These are phyloP conservation scores for Trichoderma pleuroti DNA, from an alignment of 2,329 filamentous ascomycete genomes.

Conservation along the genomic window DNA sequence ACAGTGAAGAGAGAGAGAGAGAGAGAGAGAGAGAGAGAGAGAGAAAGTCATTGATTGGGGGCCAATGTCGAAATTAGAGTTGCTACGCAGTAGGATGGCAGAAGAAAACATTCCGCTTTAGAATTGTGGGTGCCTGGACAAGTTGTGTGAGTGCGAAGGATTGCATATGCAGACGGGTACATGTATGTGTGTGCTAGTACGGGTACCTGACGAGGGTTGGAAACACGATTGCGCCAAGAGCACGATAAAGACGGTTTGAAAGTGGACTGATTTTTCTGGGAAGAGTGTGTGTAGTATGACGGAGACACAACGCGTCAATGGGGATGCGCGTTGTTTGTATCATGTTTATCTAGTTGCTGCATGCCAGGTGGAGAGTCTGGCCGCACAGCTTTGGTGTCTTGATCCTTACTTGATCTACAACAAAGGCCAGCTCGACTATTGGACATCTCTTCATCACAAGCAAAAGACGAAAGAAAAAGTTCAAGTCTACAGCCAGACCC, in stretches of 20 bases:
- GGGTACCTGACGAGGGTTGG: not conserved
- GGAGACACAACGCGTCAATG: not conserved
- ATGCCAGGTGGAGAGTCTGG: not conserved
- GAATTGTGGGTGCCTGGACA: not conserved
- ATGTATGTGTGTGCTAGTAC: not conserved
- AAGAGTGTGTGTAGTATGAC: not conserved
- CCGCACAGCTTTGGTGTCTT: not conserved
- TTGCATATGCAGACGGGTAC: not conserved
- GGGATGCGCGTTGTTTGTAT: not conserved
- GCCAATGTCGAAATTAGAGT: no score
- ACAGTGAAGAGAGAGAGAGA: no score
- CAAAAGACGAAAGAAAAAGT: not conserved
- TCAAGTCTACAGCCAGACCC: not conserved
- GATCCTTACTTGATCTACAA: not conserved
- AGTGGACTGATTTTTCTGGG: not conserved
- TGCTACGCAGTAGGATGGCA: not conserved
- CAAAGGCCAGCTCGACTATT: not conserved
- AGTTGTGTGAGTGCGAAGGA: not conserved
- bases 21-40: no score
- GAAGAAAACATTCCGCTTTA: not conserved
- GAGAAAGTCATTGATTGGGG: no score
- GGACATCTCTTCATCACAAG: not conserved
- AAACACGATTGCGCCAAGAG: not conserved
- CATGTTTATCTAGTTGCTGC: not conserved
- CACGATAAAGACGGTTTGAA: not conserved